Conservation (phyloP, 208 protist genomes). For the Angomonas deanei region DNA sequence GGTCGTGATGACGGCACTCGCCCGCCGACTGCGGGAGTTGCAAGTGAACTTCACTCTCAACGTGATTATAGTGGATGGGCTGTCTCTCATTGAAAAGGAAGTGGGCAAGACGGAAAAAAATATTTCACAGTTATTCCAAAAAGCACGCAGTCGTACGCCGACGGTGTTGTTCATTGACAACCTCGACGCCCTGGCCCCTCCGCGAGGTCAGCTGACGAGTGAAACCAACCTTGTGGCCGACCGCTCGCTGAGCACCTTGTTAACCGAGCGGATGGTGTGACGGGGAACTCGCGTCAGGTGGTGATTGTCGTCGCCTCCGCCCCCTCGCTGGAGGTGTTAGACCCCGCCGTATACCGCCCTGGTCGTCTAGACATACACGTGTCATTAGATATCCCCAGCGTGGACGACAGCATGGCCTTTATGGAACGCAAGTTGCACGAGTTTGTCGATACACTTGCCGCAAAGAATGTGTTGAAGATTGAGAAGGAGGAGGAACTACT, state of each 20-base stretch:
- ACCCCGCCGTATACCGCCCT: conserved; percentile 78
- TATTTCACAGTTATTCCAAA: conserved; percentile 73
- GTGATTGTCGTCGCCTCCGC: conserved; percentile 85
- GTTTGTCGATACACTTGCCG: conserved; percentile 1
- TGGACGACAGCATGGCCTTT: conserved; percentile 1
- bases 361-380: conserved; percentile 87
- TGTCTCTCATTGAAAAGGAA: conserved; percentile 81
- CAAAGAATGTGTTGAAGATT: not conserved
- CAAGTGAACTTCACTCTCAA: conserved; percentile 18
- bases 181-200: conserved; percentile 84
- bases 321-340: conserved; percentile 47
- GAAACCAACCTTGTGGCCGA: conserved; percentile 69
- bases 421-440: conserved; percentile 16
- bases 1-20: conserved; percentile 53
- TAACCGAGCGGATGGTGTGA: conserved; percentile 90
- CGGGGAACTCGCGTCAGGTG: conserved; percentile 12
- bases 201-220: conserved; percentile 36
- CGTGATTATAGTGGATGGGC: conserved; percentile 68
- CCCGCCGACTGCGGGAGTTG: conserved; percentile 24
- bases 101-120: conserved; percentile 86
- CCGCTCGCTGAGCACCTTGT: conserved; percentile 84
- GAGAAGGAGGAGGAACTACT: not conserved
- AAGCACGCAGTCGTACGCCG: conserved; percentile 60
- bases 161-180: conserved; percentile 90
- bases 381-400: conserved; percentile 22